Evolutionary conservation across 1,139 yeast genomes (phyloP).

Genomic region (Candida neerlandica): DNA sequence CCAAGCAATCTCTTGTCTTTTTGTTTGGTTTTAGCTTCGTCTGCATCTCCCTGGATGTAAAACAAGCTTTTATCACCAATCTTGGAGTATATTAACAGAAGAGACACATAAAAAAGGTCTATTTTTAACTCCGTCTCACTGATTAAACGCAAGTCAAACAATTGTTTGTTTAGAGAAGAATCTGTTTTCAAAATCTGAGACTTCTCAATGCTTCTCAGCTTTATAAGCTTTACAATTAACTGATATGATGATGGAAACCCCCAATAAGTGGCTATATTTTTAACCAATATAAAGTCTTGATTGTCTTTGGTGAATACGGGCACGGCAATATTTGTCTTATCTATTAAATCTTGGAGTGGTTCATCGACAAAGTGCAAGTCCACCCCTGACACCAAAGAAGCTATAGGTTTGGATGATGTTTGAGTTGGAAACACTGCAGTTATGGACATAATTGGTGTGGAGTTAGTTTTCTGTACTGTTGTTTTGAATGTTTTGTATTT

Average conservation of each 20-base stretch:
- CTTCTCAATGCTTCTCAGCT: constrained; percentile 24
- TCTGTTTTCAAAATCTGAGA: constrained; percentile 25
- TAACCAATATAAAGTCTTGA: constrained; percentile 28
- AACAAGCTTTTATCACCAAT: constrained; percentile 19
- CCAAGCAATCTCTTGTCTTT: constrained; percentile 8
- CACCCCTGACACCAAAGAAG: neutral
- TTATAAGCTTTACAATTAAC: constrained; percentile 31
- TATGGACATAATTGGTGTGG: neutral
- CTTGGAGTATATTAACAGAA: constrained; percentile 22
- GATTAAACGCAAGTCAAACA: constrained; percentile 26
- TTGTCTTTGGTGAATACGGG: constrained; percentile 13
- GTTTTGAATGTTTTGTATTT: neutral
- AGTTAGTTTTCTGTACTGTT: neutral
- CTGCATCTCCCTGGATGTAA: constrained; percentile 1
- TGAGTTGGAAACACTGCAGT: neutral
- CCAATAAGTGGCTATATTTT: constrained; percentile 39
- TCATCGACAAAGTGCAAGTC: constrained; percentile 1
- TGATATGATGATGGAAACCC: constrained; percentile 50
- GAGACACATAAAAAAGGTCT: constrained; percentile 32
- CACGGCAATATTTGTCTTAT: constrained; percentile 12
- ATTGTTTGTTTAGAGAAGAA: constrained; percentile 23
- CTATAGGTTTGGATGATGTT: neutral
- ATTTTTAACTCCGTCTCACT: constrained; percentile 20
- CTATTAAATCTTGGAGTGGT: neutral
- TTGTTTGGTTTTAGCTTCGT: neutral